Base-by-base conservation (phyloP, 2,329 filamentous ascomycete genomes). In the Hypomyces rosellus region DNA sequence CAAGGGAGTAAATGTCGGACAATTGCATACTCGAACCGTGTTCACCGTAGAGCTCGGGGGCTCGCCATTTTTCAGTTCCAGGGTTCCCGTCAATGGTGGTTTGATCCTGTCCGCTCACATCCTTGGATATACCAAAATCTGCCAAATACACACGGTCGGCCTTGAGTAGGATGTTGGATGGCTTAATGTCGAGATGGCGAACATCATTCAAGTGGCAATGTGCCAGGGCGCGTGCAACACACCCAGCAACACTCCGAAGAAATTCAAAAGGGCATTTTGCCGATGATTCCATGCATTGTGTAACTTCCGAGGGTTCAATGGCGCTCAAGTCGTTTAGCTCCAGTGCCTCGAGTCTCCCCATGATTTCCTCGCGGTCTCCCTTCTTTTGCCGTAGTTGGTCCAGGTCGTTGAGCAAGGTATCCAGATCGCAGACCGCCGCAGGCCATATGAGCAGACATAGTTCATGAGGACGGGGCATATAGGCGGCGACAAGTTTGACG, bases 41-140 rank as follows among this genome's bases (percentile, higher is more conserved):
- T 4, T 59, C 59, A 20, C 66, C 61, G 22, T 68, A 66, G 1
- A 73, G 64, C 54, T 77, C 74, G 0, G 74, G 74, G 1, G 73
- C 72, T 11, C 67, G 66, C 72, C 73, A 77, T 44, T 67, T 72
- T 15, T 66, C 65, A 0, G 74, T 74, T 1, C 70, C 71, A 4
- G 69, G 68, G 9, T 62, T 50, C 0, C 69, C 69, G 30, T 69
- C 66, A 0, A 72, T 76, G 48, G 68, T 73, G 6, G 71, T 75
- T 45, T 72, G 65, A 9, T 75, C 72, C 20, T 68, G 66, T 39
- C 68, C 69, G 45, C 68, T 69, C 13, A 76, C 71, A 45, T 76
- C 73, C 46, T 68, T 64, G 12, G 74, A 72, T 20, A 76, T 74
- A 34, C 73, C 74, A 61, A 76, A 76, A 56, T 76, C 74, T 18